phyloP scores from a whole-genome alignment of 345 rosid species.

The Dimocarpus longan region DNA sequence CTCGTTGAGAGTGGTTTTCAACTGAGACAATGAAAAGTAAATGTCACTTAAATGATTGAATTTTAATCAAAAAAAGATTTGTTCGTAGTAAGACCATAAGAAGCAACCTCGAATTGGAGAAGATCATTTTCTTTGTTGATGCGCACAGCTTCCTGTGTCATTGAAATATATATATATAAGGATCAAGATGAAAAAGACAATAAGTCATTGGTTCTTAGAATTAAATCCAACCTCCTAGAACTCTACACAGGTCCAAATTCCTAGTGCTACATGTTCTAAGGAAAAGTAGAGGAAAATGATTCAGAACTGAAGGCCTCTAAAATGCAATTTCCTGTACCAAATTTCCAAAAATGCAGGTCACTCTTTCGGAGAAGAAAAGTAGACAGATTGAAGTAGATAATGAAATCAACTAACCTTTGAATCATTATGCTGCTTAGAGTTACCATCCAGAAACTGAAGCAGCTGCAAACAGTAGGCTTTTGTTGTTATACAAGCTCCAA shows the following conservation, averaged over 20 bases:
- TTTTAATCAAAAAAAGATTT: conserved; percentile 17
- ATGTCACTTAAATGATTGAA: conserved; percentile 17
- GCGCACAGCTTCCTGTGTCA: conserved; percentile 47
- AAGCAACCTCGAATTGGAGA: conserved; percentile 66
- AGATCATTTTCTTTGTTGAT: conserved; percentile 53
- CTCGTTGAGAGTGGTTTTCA: conserved; percentile 58
- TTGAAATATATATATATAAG: not conserved
- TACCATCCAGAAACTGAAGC: conserved; percentile 61
- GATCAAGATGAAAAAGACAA: conserved; percentile 20
- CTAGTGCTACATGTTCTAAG: not conserved
- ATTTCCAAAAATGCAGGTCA: not conserved
- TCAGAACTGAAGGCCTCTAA: not conserved
- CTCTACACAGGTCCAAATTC: not conserved
- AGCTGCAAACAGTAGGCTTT: conserved; percentile 42
- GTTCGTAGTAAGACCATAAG: conserved; percentile 22
- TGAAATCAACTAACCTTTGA: conserved; percentile 49
- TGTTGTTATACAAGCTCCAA: conserved; percentile 5
- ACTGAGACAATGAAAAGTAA: conserved; percentile 43
- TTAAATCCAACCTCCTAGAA: not conserved
- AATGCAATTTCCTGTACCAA: not conserved
- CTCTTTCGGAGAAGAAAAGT: not conserved
- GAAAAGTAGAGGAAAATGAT: conserved; percentile 18
- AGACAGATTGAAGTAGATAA: conserved; percentile 17
- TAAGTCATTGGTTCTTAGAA: conserved; percentile 1
- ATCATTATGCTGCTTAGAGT: conserved; percentile 42